A percentile compares a stretch with the other conserved stretches of the same genome.
phyloP scores from a whole-genome alignment of 495 filamentous ascomycete genomes.

The Aspergillus biplanus region DNA sequence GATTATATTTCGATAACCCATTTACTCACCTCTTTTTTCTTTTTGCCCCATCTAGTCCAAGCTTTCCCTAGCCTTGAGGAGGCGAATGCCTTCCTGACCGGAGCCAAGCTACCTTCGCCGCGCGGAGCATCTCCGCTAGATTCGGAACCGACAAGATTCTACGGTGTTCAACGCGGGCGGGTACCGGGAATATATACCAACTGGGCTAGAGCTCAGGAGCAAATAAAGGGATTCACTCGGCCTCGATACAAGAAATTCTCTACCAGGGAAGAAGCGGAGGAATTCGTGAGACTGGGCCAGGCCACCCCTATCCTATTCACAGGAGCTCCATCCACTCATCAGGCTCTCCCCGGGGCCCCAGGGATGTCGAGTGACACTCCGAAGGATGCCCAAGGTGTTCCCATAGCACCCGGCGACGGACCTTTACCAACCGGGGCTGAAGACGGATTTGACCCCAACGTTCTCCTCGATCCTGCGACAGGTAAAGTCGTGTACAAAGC shows the following conservation, averaged over 20 bases:
- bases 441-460: constrained; percentile 65
- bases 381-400: constrained; percentile 45
- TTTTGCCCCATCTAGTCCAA: constrained; percentile 62
- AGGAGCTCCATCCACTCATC: constrained; percentile 29
- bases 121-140: constrained; percentile 26
- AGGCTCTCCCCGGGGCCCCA: constrained; percentile 28
- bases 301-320: constrained; percentile 25
- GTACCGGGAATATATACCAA: constrained; percentile 88
- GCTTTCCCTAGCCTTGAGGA: constrained; percentile 77
- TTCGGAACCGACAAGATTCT: constrained; percentile 58
- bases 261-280: constrained; percentile 76
- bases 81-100: constrained; percentile 75
- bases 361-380: constrained; percentile 37
- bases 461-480: constrained; percentile 56
- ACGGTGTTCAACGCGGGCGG: constrained; percentile 81
- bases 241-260: constrained; percentile 83
- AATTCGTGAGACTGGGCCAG: constrained; percentile 62
- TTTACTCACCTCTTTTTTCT: constrained; percentile 20
- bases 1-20: not conserved
- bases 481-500: constrained; percentile 66
- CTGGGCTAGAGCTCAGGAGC: constrained; percentile 76
- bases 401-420: constrained; percentile 57
- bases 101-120: constrained; percentile 47
- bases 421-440: constrained; percentile 57
- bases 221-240: constrained; percentile 75